These are phyloP conservation scores for Coemansia sp. DNA, from an alignment of 192 early-diverging fungal genomes.

Conservation along the genomic window DNA sequence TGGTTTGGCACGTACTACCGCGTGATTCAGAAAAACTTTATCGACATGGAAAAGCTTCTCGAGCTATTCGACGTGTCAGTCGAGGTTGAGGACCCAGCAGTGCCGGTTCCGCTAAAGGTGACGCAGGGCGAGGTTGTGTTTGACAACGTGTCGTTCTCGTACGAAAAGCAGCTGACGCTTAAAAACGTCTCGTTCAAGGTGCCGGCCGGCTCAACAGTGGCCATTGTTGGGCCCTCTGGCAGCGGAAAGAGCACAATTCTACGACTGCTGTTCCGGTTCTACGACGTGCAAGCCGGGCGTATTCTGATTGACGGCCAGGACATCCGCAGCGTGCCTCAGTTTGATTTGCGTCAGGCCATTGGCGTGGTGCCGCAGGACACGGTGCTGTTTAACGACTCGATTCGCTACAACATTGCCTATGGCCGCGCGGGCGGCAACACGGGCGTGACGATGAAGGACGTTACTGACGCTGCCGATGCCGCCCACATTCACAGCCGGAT, in stretches of 20 bases:
- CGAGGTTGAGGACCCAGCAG: slow-evolving; percentile 36
- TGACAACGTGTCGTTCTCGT: slow-evolving; percentile 62
- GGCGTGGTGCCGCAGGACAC: slow-evolving; percentile 96
- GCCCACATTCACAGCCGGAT: slow-evolving; percentile 79
- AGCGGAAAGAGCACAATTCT: slow-evolving; percentile 75
- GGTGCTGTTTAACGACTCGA: slow-evolving; percentile 93
- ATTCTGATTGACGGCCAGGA: slow-evolving; percentile 82
- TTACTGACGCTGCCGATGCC: slow-evolving; percentile 64
- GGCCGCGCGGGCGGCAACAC: slow-evolving; percentile 49
- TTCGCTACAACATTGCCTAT: slow-evolving; percentile 93
- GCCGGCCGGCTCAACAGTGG: slow-evolving; percentile 41
- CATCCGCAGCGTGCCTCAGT: slow-evolving; percentile 60
- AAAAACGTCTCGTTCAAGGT: slow-evolving; percentile 47
- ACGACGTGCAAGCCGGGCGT: slow-evolving; percentile 75
- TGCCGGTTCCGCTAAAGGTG: slow-evolving; percentile 20
- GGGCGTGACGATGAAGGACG: slow-evolving; percentile 63
- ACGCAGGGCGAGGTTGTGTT: slow-evolving; percentile 57
- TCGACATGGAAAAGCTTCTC: slow-evolving; percentile 98
- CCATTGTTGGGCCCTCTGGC: slow-evolving; percentile 52
- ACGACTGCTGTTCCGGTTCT: slow-evolving; percentile 84
- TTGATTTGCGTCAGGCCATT: slow-evolving; percentile 66
- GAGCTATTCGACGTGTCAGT: slow-evolving; percentile 59
- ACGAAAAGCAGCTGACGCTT: slow-evolving; percentile 54
- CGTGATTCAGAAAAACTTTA: slow-evolving; percentile 86
- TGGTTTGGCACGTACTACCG: slow-evolving; percentile 95